Evolutionary conservation across 2,329 filamentous ascomycete species (phyloP).

Genomic region (Calycina marina): DNA sequence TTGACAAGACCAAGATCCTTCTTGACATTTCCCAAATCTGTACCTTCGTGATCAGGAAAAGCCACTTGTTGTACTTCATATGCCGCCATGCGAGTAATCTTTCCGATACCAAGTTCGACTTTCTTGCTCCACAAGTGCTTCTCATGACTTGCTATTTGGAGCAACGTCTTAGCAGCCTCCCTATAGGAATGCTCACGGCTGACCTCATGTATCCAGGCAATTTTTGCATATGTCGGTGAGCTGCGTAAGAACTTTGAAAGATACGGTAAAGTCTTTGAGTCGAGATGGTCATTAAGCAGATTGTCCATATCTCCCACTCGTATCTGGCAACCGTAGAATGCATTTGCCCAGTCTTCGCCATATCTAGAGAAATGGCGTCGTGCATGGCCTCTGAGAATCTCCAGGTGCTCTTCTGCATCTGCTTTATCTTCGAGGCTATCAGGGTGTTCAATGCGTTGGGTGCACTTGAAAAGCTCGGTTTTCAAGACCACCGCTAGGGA

Average conservation of each 20-base stretch:
- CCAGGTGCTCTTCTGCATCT: neutral
- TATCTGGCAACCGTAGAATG: constrained; percentile 69
- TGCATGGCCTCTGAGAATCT: constrained; percentile 17
- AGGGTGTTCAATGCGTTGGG: constrained; percentile 2
- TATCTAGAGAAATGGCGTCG: constrained; percentile 33
- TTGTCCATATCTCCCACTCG: constrained; percentile 47
- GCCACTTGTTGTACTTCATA: constrained; percentile 24
- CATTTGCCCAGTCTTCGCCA: constrained; percentile 40
- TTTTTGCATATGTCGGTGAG: constrained; percentile 54
- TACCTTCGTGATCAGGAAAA: constrained; percentile 21
- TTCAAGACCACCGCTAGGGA: constrained; percentile 37
- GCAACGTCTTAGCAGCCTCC: constrained; percentile 56
- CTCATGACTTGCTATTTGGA: constrained; percentile 58
- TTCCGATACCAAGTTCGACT: constrained; percentile 79
- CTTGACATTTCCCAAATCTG: constrained; percentile 20
- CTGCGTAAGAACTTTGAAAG: constrained; percentile 68
- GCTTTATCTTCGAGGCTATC: too few species aligned
- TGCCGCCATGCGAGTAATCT: constrained; percentile 61
- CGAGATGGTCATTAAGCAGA: constrained; percentile 56
- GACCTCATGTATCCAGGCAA: constrained; percentile 94
- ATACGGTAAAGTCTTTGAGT: constrained; percentile 31
- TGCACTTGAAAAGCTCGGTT: constrained; percentile 4
- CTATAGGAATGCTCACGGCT: constrained; percentile 60
- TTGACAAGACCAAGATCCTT: constrained; percentile 32
- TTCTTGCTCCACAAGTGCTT: constrained; percentile 84